Evolutionary conservation across 257 asterid species (phyloP).

Genomic region (Mentha longifolia): DNA sequence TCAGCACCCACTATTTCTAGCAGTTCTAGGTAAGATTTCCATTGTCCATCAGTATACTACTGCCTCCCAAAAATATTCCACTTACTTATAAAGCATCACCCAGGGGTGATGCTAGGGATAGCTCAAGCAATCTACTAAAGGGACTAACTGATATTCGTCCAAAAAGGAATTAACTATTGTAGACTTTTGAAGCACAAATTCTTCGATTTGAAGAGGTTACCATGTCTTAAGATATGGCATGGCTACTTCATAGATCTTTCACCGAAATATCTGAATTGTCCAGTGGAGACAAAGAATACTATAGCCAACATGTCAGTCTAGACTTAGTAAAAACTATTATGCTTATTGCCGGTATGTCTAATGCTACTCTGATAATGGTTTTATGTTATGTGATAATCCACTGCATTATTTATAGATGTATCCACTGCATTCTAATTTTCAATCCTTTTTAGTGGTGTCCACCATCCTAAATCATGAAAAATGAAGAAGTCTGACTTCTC

Average conservation of each 20-base stretch:
- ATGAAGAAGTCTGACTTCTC: neutral
- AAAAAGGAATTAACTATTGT: neutral
- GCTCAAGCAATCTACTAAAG: neutral
- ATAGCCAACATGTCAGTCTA: neutral
- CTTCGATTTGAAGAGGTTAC: neutral
- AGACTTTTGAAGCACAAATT: neutral
- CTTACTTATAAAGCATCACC: neutral
- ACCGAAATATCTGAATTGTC: neutral
- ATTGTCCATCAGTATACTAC: neutral
- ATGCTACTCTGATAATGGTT: neutral
- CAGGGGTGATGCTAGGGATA: neutral
- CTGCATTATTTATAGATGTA: neutral
- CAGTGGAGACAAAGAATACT: neutral
- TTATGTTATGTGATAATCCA: neutral
- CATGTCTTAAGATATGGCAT: neutral
- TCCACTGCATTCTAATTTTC: neutral
- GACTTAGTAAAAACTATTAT: too few species aligned
- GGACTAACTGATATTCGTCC: neutral
- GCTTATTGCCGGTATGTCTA: too few species aligned
- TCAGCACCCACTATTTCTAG: too few species aligned
- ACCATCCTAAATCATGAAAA: neutral
- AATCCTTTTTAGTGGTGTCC: neutral
- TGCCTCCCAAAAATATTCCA: neutral
- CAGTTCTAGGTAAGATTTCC: neutral
- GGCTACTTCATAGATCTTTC: neutral